Conservation (phyloP, 179 eudicot species). For the Corrigiola litoralis region DNA sequence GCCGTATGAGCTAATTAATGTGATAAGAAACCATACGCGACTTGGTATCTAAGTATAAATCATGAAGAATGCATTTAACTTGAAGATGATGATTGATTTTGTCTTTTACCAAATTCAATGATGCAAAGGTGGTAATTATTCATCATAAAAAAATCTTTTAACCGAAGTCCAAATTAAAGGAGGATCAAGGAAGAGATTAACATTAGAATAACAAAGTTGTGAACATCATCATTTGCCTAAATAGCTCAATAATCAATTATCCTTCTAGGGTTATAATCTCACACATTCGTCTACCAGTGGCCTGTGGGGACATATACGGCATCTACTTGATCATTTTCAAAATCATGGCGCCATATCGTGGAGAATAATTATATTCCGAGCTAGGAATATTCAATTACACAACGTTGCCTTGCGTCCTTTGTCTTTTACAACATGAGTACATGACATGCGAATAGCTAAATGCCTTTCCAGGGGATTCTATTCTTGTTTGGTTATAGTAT, state of each 20-base stretch:
- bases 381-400: no score
- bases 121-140: conserved; percentile 19
- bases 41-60: conserved; percentile 23
- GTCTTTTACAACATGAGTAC: no score
- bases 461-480: no score
- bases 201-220: background rate
- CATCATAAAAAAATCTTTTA: conserved; percentile 18
- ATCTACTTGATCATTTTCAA: conserved; percentile 5
- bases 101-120: conserved; percentile 20
- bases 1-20: background rate
- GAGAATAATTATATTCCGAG: background rate
- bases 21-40: conserved; percentile 3
- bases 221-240: background rate
- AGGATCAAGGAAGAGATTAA: background rate
- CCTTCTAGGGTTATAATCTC: conserved; percentile 14
- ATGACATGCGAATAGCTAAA: no score
- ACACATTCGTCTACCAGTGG: conserved; percentile 1
- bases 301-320: conserved; percentile 3
- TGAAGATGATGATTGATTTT: conserved; percentile 19
- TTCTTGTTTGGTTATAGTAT: no score
- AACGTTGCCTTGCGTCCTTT: no score
- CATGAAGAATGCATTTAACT: conserved; percentile 7
- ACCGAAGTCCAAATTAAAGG: conserved; percentile 19
- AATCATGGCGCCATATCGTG: conserved; percentile 10
- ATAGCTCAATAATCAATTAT: conserved; percentile 8